These are phyloP conservation scores for Pachyrhizus erosus DNA, from an alignment of 306 rosid species.

Conservation along the genomic window DNA sequence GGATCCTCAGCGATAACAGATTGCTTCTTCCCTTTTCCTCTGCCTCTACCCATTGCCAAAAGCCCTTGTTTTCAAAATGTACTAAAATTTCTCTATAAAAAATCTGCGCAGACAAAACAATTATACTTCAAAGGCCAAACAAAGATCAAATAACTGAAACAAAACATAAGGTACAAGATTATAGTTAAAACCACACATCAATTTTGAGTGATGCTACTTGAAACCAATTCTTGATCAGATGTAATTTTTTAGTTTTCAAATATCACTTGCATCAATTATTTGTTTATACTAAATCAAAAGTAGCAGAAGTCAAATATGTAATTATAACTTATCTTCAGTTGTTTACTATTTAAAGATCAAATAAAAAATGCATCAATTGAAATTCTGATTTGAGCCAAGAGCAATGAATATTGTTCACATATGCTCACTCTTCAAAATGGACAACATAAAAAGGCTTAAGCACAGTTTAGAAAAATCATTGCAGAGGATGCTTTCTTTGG, in stretches of 20 bases:
- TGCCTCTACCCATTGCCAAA: slow-evolving; percentile 70
- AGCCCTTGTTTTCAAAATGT: slow-evolving; percentile 33
- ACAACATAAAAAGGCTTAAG: slow-evolving; percentile 12
- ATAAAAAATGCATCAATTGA: slow-evolving; percentile 29
- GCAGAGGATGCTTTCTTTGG: not conserved
- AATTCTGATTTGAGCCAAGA: slow-evolving; percentile 27
- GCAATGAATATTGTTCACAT: slow-evolving; percentile 28
- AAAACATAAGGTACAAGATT: slow-evolving; percentile 31
- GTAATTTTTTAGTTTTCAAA: slow-evolving; percentile 10
- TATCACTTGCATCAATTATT: slow-evolving; percentile 20
- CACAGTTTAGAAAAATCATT: slow-evolving; percentile 18
- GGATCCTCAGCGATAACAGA: slow-evolving; percentile 55
- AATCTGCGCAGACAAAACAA: slow-evolving; percentile 47
- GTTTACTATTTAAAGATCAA: slow-evolving; percentile 10
- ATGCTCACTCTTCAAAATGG: slow-evolving; percentile 22
- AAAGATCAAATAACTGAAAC: slow-evolving; percentile 22
- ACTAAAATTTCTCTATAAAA: slow-evolving; percentile 35
- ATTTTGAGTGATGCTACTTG: not conserved
- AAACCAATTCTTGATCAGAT: slow-evolving; percentile 27
- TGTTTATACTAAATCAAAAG: slow-evolving; percentile 1
- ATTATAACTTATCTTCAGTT: not conserved
- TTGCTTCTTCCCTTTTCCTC: slow-evolving; percentile 79
- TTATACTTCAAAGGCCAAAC: slow-evolving; percentile 39
- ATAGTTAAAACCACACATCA: slow-evolving; percentile 27
- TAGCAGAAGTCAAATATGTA: slow-evolving; percentile 23